Percentiles rank a stretch among this genome's conserved stretches.
Evolutionary conservation across 495 filamentous ascomycete genomes (phyloP).

Genomic region (Podospora tetraspora): DNA sequence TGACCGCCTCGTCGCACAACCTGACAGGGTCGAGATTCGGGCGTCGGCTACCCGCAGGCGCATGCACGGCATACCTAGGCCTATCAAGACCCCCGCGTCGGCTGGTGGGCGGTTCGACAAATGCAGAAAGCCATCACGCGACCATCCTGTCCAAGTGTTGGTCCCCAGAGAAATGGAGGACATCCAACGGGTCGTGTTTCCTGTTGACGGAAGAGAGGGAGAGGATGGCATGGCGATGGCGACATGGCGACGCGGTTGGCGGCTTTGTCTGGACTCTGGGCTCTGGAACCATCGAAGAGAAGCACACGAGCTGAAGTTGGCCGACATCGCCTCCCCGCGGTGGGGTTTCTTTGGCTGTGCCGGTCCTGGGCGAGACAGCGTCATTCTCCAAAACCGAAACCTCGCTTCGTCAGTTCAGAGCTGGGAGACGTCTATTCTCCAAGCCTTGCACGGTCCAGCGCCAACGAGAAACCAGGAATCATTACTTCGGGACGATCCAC

Average conservation of each 20-base stretch:
- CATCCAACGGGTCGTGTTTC: not conserved
- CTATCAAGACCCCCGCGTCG: constrained; percentile 3
- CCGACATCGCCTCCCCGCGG: not conserved
- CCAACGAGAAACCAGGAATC: not conserved
- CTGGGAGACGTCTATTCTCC: not conserved
- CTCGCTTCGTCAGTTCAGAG: not conserved
- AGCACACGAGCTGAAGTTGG: not conserved
- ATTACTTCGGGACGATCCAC: not conserved
- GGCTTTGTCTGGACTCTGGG: not conserved
- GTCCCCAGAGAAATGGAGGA: not conserved
- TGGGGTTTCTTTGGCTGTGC: not conserved
- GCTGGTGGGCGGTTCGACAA: not conserved
- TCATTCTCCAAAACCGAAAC: not conserved
- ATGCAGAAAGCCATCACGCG: constrained; percentile 5
- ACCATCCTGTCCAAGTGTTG: not conserved
- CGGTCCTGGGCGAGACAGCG: not conserved
- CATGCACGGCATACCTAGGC: not conserved
- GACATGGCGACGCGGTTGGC: not conserved
- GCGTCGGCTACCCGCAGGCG: not conserved
- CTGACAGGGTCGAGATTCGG: not conserved
- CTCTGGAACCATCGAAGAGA: not conserved
- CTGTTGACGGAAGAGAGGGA: not conserved
- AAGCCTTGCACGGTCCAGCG: not conserved
- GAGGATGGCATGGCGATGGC: no score
- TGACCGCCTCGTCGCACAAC: constrained; percentile 8